These are phyloP conservation scores for Ajuga reptans DNA, from an alignment of 305 asterid genomes.

Conservation along the genomic window DNA sequence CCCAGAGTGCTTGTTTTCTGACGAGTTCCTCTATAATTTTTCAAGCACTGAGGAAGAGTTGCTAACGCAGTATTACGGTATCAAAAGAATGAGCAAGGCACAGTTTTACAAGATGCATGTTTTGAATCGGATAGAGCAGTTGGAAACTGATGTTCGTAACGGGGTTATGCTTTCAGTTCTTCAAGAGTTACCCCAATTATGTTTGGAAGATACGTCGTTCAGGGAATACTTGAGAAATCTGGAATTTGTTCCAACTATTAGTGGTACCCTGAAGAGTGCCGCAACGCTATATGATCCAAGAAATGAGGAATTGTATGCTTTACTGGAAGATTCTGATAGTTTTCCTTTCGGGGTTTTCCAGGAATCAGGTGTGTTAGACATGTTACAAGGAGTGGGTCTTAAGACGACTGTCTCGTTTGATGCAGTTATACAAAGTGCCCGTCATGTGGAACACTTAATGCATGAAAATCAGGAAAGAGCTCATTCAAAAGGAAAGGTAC, in stretches of 20 bases:
- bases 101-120: constrained; percentile 59
- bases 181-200: constrained; percentile 76
- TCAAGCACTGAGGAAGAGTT: constrained; percentile 69
- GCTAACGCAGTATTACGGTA: constrained; percentile 61
- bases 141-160: constrained; percentile 63
- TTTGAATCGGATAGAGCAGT: constrained; percentile 42
- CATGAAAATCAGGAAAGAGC: constrained; percentile 55
- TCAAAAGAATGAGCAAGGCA: constrained; percentile 74
- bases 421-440: constrained; percentile 79
- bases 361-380: constrained; percentile 63
- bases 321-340: constrained; percentile 74
- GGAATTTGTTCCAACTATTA: constrained; percentile 66
- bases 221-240: constrained; percentile 54
- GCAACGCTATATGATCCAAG: constrained; percentile 75
- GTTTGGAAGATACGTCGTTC: constrained; percentile 64
- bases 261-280: constrained; percentile 66
- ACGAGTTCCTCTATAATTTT: constrained; percentile 48
- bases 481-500: constrained; percentile 70
- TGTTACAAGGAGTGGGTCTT: constrained; percentile 89
- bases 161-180: constrained; percentile 70
- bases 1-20: constrained; percentile 57
- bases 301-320: constrained; percentile 76
- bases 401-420: constrained; percentile 73
- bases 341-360: constrained; percentile 65
- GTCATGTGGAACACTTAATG: constrained; percentile 64